phyloP scores from a whole-genome alignment of 768 basidiomycete species.

The Rhodotorula babjevae region DNA sequence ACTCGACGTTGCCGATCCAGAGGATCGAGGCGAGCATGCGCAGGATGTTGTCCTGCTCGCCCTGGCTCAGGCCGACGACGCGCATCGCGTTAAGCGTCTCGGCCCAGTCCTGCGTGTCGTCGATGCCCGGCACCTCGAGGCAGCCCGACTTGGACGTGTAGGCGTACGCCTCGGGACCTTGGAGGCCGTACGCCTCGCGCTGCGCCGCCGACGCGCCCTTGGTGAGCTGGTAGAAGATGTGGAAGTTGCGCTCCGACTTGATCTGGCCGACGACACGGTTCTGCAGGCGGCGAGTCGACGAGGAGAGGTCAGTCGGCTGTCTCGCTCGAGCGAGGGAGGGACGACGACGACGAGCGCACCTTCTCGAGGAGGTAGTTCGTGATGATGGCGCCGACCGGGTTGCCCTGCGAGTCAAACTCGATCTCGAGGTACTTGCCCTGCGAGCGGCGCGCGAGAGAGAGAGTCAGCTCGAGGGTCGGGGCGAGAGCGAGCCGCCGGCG shows the following conservation, averaged over 20 bases:
- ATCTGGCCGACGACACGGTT: conserved; percentile 84
- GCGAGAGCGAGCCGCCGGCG: background rate
- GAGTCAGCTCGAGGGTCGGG: background rate
- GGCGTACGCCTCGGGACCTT: conserved; percentile 90
- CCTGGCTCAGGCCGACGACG: conserved; percentile 73
- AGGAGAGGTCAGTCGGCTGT: too few relatives aligned
- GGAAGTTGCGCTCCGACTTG: conserved; percentile 92
- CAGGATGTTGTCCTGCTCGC: conserved; percentile 88
- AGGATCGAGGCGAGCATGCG: conserved; percentile 84
- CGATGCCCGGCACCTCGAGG: conserved; percentile 80
- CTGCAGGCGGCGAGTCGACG: conserved; percentile 26
- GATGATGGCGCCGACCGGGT: conserved; percentile 95
- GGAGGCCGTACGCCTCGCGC: conserved; percentile 87
- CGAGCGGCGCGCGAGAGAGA: background rate
- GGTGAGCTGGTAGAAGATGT: conserved; percentile 99
- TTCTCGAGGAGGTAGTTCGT: conserved; percentile 98
- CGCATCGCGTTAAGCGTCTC: conserved; percentile 96
- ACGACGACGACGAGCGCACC: conserved; percentile 53
- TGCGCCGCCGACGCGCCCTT: conserved; percentile 86
- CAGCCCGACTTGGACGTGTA: conserved; percentile 92
- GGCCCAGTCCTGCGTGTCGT: conserved; percentile 77
- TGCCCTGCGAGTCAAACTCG: conserved; percentile 90
- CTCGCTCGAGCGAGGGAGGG: background rate
- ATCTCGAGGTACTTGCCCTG: conserved; percentile 99
- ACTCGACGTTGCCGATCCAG: conserved; percentile 96